These are phyloP conservation scores for Chaetomiaceae sp. DNA, from an alignment of 2,329 filamentous ascomycete genomes.

Conservation along the genomic window DNA sequence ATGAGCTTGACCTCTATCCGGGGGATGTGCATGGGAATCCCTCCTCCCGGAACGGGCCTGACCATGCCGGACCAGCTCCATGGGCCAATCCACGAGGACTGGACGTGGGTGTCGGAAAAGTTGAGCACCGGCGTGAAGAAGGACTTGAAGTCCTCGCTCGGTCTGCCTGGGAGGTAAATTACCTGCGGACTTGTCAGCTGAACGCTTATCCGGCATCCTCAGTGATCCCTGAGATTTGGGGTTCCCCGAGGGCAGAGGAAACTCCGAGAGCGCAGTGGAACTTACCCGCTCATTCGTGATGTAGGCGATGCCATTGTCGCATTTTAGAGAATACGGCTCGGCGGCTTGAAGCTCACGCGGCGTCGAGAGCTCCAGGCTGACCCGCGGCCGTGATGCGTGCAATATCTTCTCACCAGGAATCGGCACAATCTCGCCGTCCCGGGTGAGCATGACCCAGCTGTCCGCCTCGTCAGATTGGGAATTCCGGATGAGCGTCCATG, in stretches of 20 bases:
- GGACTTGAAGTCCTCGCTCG: slow-evolving; percentile 69
- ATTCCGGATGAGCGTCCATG: slow-evolving; percentile 38
- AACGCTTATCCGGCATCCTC: slow-evolving; percentile 17
- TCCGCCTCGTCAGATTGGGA: slow-evolving; percentile 47
- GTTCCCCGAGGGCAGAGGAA: not conserved
- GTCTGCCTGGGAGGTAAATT: slow-evolving; percentile 75
- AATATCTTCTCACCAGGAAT: slow-evolving; percentile 79
- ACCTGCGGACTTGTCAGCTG: slow-evolving; percentile 49
- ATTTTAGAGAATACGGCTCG: slow-evolving; percentile 63
- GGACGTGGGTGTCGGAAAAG: slow-evolving; percentile 78
- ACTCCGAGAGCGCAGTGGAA: not conserved
- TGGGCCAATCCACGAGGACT: slow-evolving; percentile 85
- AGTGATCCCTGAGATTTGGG: not conserved
- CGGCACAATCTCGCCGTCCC: slow-evolving; percentile 69
- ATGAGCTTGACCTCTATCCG: slow-evolving; percentile 77
- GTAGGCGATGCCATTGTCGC: slow-evolving; percentile 69
- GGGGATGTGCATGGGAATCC: slow-evolving; percentile 68
- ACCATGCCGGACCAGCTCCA: slow-evolving; percentile 84
- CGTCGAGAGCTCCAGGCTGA: slow-evolving; percentile 69
- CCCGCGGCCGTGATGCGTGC: slow-evolving; percentile 73
- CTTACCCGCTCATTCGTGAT: slow-evolving; percentile 81
- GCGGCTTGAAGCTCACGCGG: slow-evolving; percentile 60
- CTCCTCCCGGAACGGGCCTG: slow-evolving; percentile 76
- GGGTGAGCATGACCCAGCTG: slow-evolving; percentile 88
- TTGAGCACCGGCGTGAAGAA: slow-evolving; percentile 87